Percentiles rank a stretch among this genome's conserved stretches.
Conservation (phyloP, 83 land plant species). For the Larix sibirica region DNA sequence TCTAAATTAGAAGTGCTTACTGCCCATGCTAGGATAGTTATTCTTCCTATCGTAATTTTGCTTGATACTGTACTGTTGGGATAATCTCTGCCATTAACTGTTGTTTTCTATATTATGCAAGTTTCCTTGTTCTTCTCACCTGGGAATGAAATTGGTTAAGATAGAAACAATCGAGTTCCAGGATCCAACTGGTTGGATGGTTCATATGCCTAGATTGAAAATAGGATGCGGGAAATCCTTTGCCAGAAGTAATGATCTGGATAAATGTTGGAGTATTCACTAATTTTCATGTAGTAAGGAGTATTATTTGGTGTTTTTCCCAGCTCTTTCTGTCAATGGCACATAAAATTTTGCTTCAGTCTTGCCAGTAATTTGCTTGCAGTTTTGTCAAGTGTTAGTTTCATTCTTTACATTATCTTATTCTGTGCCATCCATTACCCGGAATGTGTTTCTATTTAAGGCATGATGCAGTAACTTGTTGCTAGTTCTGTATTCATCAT, state of each 20-base stretch:
- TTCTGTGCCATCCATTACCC: conserved; percentile 1
- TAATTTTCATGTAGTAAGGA: not conserved
- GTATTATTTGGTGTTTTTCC: not conserved
- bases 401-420: not conserved
- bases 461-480: not conserved
- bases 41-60: not conserved
- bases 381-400: not conserved
- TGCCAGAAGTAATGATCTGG: not conserved
- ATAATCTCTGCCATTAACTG: not conserved
- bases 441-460: not conserved
- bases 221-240: not conserved
- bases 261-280: not conserved
- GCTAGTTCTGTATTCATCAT: not conserved
- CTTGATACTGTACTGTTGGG: not conserved
- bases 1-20: not conserved
- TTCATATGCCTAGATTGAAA: not conserved
- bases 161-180: not conserved
- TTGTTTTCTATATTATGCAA: not conserved
- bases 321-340: not conserved
- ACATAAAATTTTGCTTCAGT: not conserved
- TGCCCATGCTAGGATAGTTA: not conserved
- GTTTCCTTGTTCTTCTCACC: not conserved
- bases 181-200: not conserved
- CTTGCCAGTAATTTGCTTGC: not conserved
- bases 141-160: not conserved